Evolutionary conservation across 208 protist species (phyloP).

Genomic region (Wallacemonas sp.): DNA sequence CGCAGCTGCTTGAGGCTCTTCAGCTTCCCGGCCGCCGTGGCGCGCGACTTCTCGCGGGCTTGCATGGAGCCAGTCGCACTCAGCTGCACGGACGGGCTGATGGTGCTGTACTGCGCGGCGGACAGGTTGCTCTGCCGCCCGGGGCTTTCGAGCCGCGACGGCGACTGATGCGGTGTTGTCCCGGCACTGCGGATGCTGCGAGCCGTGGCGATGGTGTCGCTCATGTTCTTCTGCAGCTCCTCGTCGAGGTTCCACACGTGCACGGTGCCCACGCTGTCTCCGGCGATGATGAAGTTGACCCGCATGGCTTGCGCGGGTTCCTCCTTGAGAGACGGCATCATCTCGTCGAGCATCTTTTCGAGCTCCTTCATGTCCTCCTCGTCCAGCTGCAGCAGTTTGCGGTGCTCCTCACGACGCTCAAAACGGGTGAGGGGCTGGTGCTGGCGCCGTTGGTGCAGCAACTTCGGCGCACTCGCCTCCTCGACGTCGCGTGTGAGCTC

Average conservation of each 20-base stretch:
- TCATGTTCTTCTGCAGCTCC: constrained; percentile 42
- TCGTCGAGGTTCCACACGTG: constrained; percentile 90
- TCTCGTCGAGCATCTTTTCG: constrained; percentile 57
- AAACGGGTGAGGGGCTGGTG: constrained; percentile 71
- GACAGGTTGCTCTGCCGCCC: constrained; percentile 14
- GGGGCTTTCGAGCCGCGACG: constrained; percentile 8
- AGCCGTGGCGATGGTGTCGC: constrained; percentile 11
- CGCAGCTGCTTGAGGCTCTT: constrained; percentile 2
- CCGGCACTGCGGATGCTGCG: constrained; percentile 9
- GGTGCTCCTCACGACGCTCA: constrained; percentile 76
- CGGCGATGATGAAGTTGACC: constrained; percentile 79
- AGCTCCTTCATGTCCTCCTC: constrained; percentile 82
- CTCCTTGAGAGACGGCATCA: constrained; percentile 67
- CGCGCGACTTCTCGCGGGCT: background rate
- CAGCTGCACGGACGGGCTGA: constrained; percentile 24
- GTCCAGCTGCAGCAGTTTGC: constrained; percentile 48
- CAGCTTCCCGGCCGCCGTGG: constrained; percentile 7
- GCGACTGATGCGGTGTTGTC: background rate
- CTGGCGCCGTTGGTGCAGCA: constrained; percentile 27
- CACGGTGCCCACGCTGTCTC: constrained; percentile 72
- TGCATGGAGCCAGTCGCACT: background rate
- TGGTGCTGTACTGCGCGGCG: constrained; percentile 5
- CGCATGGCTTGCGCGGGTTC: constrained; percentile 70
- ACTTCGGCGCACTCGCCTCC: constrained; percentile 27
- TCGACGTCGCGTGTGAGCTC: constrained; percentile 35